These are phyloP conservation scores for Zasmidium cellare DNA, from an alignment of 2,329 filamentous ascomycete genomes.

Conservation along the genomic window DNA sequence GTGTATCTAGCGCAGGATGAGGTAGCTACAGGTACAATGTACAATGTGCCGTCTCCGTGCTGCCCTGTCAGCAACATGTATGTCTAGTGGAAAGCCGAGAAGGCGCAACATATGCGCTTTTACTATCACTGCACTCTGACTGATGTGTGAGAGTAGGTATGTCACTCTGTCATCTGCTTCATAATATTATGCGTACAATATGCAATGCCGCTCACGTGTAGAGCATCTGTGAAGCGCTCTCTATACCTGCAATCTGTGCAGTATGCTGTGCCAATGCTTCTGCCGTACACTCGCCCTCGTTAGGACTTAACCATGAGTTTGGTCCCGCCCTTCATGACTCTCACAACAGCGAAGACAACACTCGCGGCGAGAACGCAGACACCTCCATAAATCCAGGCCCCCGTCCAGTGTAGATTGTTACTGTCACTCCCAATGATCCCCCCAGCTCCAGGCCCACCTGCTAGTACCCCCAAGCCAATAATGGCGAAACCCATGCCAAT, in stretches of 20 bases:
- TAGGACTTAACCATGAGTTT: conserved; percentile 31
- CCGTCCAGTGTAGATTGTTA: conserved; percentile 56
- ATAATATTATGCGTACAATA: no score
- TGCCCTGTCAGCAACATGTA: no score
- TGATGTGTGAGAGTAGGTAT: no score
- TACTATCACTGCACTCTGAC: no score
- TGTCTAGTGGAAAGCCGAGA: no score
- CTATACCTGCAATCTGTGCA: no score
- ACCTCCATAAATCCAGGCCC: conserved; percentile 37
- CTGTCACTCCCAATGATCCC: conserved; percentile 65
- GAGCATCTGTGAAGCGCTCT: no score
- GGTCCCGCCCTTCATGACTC: conserved; percentile 26
- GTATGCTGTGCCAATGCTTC: background rate
- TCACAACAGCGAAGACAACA: conserved; percentile 27
- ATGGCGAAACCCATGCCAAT: conserved; percentile 35
- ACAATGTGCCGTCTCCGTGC: no score
- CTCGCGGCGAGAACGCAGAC: conserved; percentile 26
- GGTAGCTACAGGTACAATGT: no score
- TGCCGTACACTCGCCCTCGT: conserved; percentile 7
- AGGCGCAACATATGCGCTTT: no score
- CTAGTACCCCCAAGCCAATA: conserved; percentile 36
- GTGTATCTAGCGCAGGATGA: no score
- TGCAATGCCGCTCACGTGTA: background rate
- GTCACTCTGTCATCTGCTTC: no score
- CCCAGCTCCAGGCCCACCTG: conserved; percentile 38